A percentile compares a stretch with the other conserved stretches of the same genome.
These are phyloP conservation scores for Fusarium sp. DNA, from an alignment of 2,329 filamentous ascomycete species.

Conservation along the genomic window DNA sequence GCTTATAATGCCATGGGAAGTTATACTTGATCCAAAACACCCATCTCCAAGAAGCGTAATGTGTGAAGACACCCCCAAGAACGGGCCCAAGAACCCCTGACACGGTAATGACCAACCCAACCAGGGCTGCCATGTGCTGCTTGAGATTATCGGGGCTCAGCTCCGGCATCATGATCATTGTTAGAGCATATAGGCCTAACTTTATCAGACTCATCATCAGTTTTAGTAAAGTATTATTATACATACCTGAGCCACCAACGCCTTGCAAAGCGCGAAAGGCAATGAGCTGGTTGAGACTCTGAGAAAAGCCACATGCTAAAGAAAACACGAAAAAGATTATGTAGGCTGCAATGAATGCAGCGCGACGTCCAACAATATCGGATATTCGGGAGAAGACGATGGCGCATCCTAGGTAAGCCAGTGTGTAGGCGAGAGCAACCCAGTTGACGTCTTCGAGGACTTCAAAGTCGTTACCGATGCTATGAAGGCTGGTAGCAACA, in stretches of 20 bases:
- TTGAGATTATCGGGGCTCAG: constrained; percentile 57
- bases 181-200: constrained; percentile 65
- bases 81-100: constrained; percentile 65
- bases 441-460: constrained; percentile 62
- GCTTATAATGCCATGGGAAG: not conserved
- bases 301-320: constrained; percentile 61
- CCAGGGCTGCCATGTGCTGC: constrained; percentile 59
- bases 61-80: constrained; percentile 63
- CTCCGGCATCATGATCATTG: constrained; percentile 67
- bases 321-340: constrained; percentile 69
- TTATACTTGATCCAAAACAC: constrained; percentile 70
- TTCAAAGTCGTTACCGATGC: constrained; percentile 65
- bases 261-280: constrained; percentile 64
- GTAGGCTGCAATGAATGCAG: constrained; percentile 64
- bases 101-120: constrained; percentile 62
- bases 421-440: constrained; percentile 67
- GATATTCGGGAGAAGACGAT: constrained; percentile 67
- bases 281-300: constrained; percentile 58
- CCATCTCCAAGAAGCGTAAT: constrained; percentile 65
- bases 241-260: constrained; percentile 62
- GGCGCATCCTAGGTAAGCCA: constrained; percentile 68
- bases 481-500: constrained; percentile 68
- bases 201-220: not conserved
- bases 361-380: constrained; percentile 66
- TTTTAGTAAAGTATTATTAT: not conserved